Conservation (phyloP, 192 early-diverging fungal genomes). For the Obelidium mucronatum region DNA sequence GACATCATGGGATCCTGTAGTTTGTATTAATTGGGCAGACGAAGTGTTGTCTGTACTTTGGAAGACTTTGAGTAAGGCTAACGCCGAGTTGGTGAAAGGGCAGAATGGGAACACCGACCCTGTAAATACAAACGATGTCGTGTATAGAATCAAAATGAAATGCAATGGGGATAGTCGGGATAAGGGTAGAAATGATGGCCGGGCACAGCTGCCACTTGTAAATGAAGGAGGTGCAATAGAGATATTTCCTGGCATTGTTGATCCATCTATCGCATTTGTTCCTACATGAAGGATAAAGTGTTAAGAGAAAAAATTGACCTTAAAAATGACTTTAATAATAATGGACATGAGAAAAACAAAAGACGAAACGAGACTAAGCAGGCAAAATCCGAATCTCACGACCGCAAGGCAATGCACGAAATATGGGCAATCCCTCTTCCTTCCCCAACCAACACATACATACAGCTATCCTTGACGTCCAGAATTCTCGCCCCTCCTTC, state of each 20-base stretch:
- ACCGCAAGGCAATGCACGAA: too few relatives aligned
- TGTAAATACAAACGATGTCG: not conserved
- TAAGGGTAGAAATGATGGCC: not conserved
- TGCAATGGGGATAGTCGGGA: not conserved
- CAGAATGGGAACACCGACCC: too few relatives aligned
- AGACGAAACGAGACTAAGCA: too few relatives aligned
- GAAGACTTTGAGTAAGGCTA: slow-evolving; percentile 32
- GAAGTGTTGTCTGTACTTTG: slow-evolving; percentile 56
- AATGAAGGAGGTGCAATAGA: not conserved
- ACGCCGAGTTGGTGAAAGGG: not conserved
- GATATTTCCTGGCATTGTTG: not conserved
- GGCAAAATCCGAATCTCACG: too few relatives aligned
- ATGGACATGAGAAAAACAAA: too few relatives aligned
- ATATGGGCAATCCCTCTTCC: too few relatives aligned
- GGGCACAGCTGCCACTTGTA: too few relatives aligned
- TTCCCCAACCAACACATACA: not conserved
- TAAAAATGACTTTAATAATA: too few relatives aligned
- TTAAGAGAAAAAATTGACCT: too few relatives aligned
- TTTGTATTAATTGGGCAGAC: slow-evolving; percentile 88
- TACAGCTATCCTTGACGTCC: not conserved
- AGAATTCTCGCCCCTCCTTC: not conserved
- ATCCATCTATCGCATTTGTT: not conserved
- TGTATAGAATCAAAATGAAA: not conserved
- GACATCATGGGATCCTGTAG: slow-evolving; percentile 73
- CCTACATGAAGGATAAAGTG: too few relatives aligned